Base-by-base conservation (phyloP, 2,329 filamentous ascomycete species). In the Pyrenochaeta sp. region DNA sequence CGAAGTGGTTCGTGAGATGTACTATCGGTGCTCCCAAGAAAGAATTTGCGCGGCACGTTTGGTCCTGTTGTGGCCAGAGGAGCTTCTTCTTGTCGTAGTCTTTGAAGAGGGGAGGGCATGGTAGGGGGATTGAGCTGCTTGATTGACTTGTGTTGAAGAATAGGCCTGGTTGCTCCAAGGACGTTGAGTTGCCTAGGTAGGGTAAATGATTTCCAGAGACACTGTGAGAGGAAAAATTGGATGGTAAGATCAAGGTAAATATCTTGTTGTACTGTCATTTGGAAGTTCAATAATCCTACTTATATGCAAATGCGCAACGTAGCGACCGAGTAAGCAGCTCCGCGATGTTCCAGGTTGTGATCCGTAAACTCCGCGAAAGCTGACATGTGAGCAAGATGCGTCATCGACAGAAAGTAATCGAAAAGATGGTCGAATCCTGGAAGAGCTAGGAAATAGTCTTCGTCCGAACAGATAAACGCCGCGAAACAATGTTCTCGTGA, bases 21-120 rank as follows among this genome's bases (percentile, higher is more conserved):
- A 15, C 21, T 9, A 15, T 40, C 44, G 6, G 34, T 23, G 18
- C 31, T 34, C 10, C 49, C 49, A 4, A 53, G 40, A 35, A 53
- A 53, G 37, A 34, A 53, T 31, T 46, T 15, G 10, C 49, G 35
- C 14, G 39, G 35, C 6, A 7, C n/a, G 19, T 18, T 36, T 7
- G 18, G 36, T 7, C 13, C 26, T n/a, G 10, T 20, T n/a, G 38
- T 3, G 10, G 19, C 6, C 8, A 22, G 11, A 3, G 10, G 20
- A 14, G 22, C 11, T 13, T 35, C 21, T 31, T 44, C 31, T 24
- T 31, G 32, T n/a, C 24, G 20, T 7, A 35, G 14, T 15, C 20
- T 11, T 18, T 22, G 15, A n/a, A 18, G 7, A 21, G 32, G 17
- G 14, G 41, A 23, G 7, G 24, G 19, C 17, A 35, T 20, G n/a